phyloP scores from a whole-genome alignment of 306 rosid species.

The Quercus suber region DNA sequence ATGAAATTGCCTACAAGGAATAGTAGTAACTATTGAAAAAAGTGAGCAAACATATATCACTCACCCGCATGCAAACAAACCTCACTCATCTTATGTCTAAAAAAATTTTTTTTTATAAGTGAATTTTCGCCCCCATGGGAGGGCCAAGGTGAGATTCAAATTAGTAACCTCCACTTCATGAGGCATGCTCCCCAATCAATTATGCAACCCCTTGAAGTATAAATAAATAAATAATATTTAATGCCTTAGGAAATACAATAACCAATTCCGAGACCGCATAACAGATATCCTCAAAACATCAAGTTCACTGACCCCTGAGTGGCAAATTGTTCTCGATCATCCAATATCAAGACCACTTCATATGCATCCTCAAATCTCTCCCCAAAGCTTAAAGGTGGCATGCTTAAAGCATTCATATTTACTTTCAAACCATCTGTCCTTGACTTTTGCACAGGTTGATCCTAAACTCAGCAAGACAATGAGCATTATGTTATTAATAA shows the following conservation, averaged over 20 bases:
- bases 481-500: slow-evolving; percentile 10
- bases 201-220: too few species aligned
- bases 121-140: too few species aligned
- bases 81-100: not conserved
- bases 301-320: slow-evolving; percentile 68
- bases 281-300: not conserved
- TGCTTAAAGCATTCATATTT: slow-evolving; percentile 46
- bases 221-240: not conserved
- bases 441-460: slow-evolving; percentile 33
- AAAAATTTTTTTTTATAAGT: not conserved
- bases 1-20: not conserved
- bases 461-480: slow-evolving; percentile 36
- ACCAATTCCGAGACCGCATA: not conserved
- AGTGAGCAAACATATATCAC: not conserved
- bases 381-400: slow-evolving; percentile 82
- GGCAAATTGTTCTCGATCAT: slow-evolving; percentile 91
- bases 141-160: too few species aligned
- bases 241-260: not conserved
- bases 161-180: too few species aligned
- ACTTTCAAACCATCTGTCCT: slow-evolving; percentile 32
- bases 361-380: slow-evolving; percentile 90
- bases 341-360: slow-evolving; percentile 74
- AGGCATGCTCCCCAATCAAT: too few species aligned
- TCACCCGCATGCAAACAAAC: not conserved
- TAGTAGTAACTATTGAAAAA: not conserved